These are phyloP conservation scores for Paraphoma sp. DNA, from an alignment of 2,329 filamentous ascomycete species.

Conservation along the genomic window DNA sequence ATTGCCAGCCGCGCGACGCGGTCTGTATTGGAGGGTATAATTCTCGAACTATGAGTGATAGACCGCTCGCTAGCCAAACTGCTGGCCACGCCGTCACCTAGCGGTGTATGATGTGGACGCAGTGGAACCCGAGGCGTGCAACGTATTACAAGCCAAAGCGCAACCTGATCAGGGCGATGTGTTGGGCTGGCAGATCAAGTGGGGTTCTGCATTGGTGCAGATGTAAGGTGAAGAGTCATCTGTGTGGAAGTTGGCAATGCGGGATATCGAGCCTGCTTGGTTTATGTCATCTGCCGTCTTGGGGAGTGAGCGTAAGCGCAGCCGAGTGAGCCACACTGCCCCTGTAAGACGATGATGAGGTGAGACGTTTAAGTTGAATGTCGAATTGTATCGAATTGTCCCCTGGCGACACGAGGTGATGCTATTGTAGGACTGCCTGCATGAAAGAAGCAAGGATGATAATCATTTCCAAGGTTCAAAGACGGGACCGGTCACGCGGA, in stretches of 20 bases:
- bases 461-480: slow-evolving; percentile 1
- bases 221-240: slow-evolving; percentile 13
- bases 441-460: slow-evolving; percentile 9
- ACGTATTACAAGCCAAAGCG: not conserved
- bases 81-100: slow-evolving; percentile 6
- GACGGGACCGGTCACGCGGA: slow-evolving; percentile 23
- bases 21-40: slow-evolving; percentile 10
- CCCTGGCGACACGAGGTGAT: not conserved
- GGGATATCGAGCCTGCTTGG: not conserved
- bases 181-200: not conserved
- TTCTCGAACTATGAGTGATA: slow-evolving; percentile 2
- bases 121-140: slow-evolving; percentile 8
- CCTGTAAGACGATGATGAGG: slow-evolving; percentile 16
- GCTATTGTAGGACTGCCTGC: slow-evolving; percentile 9
- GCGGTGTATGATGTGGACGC: slow-evolving; percentile 15
- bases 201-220: slow-evolving; percentile 6
- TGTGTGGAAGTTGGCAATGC: not conserved
- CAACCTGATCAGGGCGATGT: not conserved
- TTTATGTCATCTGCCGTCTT: slow-evolving; percentile 3
- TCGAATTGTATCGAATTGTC: not conserved
- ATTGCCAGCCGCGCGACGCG: slow-evolving; percentile 18
- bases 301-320: slow-evolving; percentile 8
- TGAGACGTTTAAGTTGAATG: slow-evolving; percentile 7
- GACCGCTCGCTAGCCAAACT: slow-evolving; percentile 3
- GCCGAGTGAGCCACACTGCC: slow-evolving; percentile 7